Base-by-base conservation (phyloP, 805 yeast genomes). In the Sugiyamaella americana region DNA sequence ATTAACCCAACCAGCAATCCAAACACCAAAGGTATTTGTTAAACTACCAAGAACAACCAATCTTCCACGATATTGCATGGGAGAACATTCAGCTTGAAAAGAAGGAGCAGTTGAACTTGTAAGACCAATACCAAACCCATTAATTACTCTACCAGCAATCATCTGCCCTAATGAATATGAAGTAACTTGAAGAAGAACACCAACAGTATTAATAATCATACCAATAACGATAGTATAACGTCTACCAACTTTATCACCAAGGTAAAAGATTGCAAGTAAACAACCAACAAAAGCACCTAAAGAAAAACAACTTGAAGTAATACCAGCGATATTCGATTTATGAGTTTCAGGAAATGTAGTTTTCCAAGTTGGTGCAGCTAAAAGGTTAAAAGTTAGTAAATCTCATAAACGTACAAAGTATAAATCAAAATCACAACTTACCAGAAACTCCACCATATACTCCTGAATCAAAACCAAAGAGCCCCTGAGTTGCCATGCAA, bases 21-120 rank as follows among this genome's bases (percentile, higher is more conserved):
- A 18, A 16, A 30, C 19, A 3, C 42, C 51, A 19, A 24, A 34
- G 5, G 45, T 48, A 34, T 40, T 40, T 4, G 48, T 18, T 13
- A 48, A 23, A 30, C 43, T 29, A 21, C 45, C 49, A 3, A 48
- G 17, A 4, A 51, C 58, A 37, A 67, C 61, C 19, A 48, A 43
- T 53, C 74, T 67, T 54, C 91, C 91, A 69, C 89, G 78, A 53
- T 71, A 71, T 50, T 74, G 76, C 5, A 86, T 75, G 49, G 74
- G 75, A 36, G 87, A 75, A 65, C 80, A 74, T 64, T 85, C 95
- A 1, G 91, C 74, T 62, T 82, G 88, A 79, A 84, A 85, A 50
- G 82, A 81, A 16, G 94, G 94, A 48, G 82, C 81, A 26, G 88
- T 81, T n/a, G 89, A 79, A 13, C 88, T 81, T 61, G 79, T 78